These are phyloP conservation scores for Quercus bicolor DNA, from an alignment of 306 rosid species.

Conservation along the genomic window DNA sequence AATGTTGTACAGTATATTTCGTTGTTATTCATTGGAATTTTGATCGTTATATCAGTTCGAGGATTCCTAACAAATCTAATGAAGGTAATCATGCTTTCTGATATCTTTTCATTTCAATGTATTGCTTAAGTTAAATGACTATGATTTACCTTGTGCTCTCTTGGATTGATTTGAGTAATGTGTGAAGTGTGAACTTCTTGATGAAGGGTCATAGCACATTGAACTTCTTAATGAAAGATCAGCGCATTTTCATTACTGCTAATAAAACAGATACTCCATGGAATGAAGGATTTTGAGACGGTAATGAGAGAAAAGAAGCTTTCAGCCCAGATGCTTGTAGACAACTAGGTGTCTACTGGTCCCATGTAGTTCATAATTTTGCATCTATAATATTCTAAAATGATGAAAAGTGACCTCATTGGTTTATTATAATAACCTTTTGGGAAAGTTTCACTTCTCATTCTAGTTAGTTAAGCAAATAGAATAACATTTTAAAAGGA, in stretches of 20 bases:
- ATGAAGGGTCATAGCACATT: not conserved
- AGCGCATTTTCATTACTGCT: not conserved
- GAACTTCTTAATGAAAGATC: not conserved
- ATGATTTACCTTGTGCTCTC: not conserved
- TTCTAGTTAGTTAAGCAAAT: not conserved
- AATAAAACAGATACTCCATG: not conserved
- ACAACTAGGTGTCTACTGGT: not conserved
- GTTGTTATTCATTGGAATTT: constrained; percentile 83
- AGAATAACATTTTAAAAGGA: not conserved
- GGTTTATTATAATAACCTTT: not conserved
- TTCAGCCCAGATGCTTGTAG: not conserved
- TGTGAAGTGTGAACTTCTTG: not conserved
- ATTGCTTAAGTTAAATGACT: constrained; percentile 11
- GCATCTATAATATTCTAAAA: not conserved
- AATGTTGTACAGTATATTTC: constrained; percentile 76
- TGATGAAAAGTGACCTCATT: not conserved
- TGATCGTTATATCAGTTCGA: constrained; percentile 89
- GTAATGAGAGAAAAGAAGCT: not conserved
- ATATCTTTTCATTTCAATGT: constrained; percentile 12
- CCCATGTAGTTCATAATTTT: not conserved
- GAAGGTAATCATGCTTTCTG: constrained; percentile 62
- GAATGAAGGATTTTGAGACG: not conserved
- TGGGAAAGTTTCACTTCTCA: not conserved
- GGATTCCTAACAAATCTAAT: constrained; percentile 94
- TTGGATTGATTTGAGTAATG: not conserved